Evolutionary conservation across 1,139 yeast genomes (phyloP).

Genomic region (Pneumocystis canis): DNA sequence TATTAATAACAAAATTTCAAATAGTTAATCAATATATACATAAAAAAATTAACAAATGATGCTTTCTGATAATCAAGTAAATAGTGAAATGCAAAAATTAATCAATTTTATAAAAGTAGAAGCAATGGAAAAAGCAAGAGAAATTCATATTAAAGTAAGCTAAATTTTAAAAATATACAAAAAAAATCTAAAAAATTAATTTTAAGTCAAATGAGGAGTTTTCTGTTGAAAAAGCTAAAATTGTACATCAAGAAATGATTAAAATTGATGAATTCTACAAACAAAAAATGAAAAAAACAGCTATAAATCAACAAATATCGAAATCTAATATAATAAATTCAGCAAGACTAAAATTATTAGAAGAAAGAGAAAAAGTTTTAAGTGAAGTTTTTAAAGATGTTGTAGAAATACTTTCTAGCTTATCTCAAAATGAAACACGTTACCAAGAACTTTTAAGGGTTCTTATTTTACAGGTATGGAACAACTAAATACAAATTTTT

Average conservation of each 20-base stretch:
- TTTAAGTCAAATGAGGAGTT: constrained; percentile 82
- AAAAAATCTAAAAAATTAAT: not conserved
- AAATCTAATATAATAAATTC: constrained; percentile 91
- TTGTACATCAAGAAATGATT: constrained; percentile 83
- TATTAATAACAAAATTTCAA: not conserved
- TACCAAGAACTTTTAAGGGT: constrained; percentile 62
- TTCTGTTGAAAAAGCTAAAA: constrained; percentile 89
- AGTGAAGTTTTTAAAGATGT: constrained; percentile 62
- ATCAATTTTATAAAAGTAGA: constrained; percentile 97
- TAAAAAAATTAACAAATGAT: not conserved
- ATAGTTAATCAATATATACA: not conserved
- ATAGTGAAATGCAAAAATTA: constrained; percentile 92
- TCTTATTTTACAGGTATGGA: constrained; percentile 51
- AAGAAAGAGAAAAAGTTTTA: constrained; percentile 72
- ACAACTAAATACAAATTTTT: not conserved
- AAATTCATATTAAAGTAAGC: constrained; percentile 59
- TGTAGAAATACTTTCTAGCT: constrained; percentile 41
- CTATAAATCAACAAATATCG: constrained; percentile 86
- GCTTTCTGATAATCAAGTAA: constrained; percentile 41
- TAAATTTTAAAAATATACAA: constrained; percentile 11
- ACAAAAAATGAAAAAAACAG: constrained; percentile 75
- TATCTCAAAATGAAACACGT: constrained; percentile 38
- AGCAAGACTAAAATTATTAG: constrained; percentile 77
- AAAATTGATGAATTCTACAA: constrained; percentile 72
- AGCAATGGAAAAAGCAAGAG: constrained; percentile 97